Evolutionary conservation across 768 basidiomycete genomes (phyloP), one percentile per base, ranked within the genome.

Genomic region (Pleurotus giganteus): DNA sequence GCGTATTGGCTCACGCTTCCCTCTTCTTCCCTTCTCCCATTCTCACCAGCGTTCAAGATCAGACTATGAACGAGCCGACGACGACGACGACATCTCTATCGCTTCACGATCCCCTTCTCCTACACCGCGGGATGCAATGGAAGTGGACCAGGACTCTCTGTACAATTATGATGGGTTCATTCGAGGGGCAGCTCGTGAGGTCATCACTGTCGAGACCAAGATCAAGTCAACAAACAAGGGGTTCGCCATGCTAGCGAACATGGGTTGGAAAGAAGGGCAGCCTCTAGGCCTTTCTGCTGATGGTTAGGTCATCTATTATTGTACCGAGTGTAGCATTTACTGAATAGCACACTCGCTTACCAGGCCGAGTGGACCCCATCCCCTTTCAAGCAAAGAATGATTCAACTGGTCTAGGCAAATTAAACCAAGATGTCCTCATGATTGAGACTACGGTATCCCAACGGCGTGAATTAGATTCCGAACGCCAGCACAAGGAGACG

Each of bases 391-490:
- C 91, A 61, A 92, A 93, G 67, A 78, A 76, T 32, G 91, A 93
- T 63, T 73, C 81, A 39, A 89, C 86, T 21, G 91, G 91, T 11
- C 77, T 94, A 15, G 91, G 91, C 13, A 93, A 91, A 66, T 76
- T 76, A 3, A 87, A 69, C 52, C 88, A 91, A 65, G 91, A 94
- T 66, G 81, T 88, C 37, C 82, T 83, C 36, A 87, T 92, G 84
- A 88, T 91, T 43, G 89, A 92, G 67, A 84, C 86, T 0, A 91
- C 90, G 6, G 91, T 92, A 23, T 86, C 90, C 6, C 88, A 89
- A 61, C 82, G 91, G 27, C 84, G 91, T 9, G 88, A 72, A 39
- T 70, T 94, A 13, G 89, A 91, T 62, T 91, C 91, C 2, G 91
- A 93, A 66, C 80, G 89, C 31, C 88, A 89, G 65, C 82, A 77